Evolutionary conservation across 1,139 yeast species (phyloP).

Genomic region (Taphrina confusa): DNA sequence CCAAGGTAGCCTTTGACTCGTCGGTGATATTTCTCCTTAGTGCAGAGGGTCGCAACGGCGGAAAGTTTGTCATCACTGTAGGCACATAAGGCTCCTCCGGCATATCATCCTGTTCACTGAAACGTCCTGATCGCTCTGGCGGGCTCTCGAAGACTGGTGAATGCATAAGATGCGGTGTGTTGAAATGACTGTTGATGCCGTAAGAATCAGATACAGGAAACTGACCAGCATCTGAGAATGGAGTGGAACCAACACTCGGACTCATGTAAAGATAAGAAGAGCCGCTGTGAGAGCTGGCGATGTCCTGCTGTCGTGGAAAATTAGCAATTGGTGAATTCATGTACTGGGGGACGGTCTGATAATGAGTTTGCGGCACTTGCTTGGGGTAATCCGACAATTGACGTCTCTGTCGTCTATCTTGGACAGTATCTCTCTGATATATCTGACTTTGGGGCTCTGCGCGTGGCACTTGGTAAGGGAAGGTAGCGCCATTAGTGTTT

Average conservation of each 20-base stretch:
- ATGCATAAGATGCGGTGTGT: conserved; percentile 8
- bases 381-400: background rate
- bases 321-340: background rate
- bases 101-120: conserved; percentile 22
- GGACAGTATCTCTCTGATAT: background rate
- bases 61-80: conserved; percentile 16
- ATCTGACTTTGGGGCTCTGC: background rate
- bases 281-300: background rate
- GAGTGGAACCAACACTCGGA: conserved; percentile 25
- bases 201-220: conserved; percentile 19
- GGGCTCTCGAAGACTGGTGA: conserved; percentile 21
- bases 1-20: background rate
- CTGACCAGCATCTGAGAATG: conserved; percentile 28
- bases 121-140: conserved; percentile 2
- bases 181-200: background rate
- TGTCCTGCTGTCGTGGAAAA: background rate
- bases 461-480: conserved; percentile 1
- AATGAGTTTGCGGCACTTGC: background rate
- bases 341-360: conserved; percentile 2
- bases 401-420: conserved; percentile 1
- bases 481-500: background rate
- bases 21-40: background rate
- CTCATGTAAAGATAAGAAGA: conserved; percentile 24
- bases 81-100: conserved; percentile 33
- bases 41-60: conserved; percentile 18